Evolutionary conservation across 1,139 yeast genomes (phyloP), one percentile per base, ranked within the genome.

Genomic region (Zygosaccharomyces sapae): DNA sequence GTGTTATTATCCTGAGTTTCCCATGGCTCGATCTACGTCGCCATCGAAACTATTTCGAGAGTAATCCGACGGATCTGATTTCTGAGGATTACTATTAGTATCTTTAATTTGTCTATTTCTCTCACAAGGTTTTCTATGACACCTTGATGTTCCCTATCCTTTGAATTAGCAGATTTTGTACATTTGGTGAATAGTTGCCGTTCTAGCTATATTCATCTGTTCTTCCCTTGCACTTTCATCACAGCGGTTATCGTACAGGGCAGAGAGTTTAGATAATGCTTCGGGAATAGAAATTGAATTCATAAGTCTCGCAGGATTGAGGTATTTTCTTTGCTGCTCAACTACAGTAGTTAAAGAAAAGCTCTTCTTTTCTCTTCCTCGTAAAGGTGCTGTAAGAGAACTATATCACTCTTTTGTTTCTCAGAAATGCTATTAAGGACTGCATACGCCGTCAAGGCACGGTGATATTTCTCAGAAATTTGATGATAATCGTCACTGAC

Each of bases 331-430:
- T 16, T 42, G 44, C n/a, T 20, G 34, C 10, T 29, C 42, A 4
- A 45, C 24, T 4, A 41, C 36, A 22, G 12, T 33, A 20, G 33
- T 37, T 16, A 48, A 27, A 18, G 45, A 22, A 30, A 22, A 16
- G 20, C 36, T 45, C 43, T 45, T 43, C 20, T 16, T 27, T 31
- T 49, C n/a, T 47, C 50, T 19, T 47, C 45, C 7, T 47, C 45
- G 33, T 44, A 29, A 5, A 37, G 41, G 10, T 41, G 36, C 9
- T 33, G 41, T 30, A 44, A 27, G n/a, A 36, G 24, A 8, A 22
- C 16, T 18, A 44, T 30, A 27, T 46, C 50, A 8, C 12, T 41
- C 12, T 33, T 43, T 29, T 46, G 48, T 19, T 24, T 44, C 20
- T 40, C 22, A 25, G 43, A 29, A 4, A 46, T 30, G 19, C 38